A percentile compares a stretch with the other conserved stretches of the same genome.
Evolutionary conservation across 2,329 filamentous ascomycete genomes (phyloP).

Genomic region (Aspergillus sp.): DNA sequence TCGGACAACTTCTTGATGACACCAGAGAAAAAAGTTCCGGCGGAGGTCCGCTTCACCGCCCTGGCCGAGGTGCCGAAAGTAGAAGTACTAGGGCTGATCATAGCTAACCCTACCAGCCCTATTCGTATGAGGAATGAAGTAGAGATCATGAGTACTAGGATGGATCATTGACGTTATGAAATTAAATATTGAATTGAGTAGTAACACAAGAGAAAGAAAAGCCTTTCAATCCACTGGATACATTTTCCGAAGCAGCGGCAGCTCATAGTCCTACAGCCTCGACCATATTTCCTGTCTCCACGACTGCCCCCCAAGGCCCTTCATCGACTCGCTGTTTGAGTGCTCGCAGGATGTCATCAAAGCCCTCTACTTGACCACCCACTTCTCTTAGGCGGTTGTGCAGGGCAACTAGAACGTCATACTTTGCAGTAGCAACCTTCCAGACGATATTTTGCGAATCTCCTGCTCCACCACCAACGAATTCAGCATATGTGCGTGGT

Average conservation of each 20-base stretch:
- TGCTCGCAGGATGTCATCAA: constrained; percentile 37
- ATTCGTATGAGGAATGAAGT: neutral
- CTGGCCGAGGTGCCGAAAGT: constrained; percentile 1
- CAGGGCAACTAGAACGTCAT: constrained; percentile 51
- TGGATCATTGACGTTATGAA: too few species aligned
- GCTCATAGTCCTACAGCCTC: constrained; percentile 30
- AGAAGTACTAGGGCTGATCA: too few species aligned
- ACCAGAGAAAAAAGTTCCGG: constrained; percentile 14
- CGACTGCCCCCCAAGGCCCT: constrained; percentile 35
- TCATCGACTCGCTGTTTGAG: constrained; percentile 37
- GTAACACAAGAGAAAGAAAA: too few species aligned
- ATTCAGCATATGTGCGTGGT: constrained; percentile 52
- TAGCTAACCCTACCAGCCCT: neutral
- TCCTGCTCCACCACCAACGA: constrained; percentile 53
- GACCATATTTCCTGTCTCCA: constrained; percentile 27
- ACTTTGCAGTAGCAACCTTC: constrained; percentile 54
- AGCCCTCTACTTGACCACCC: constrained; percentile 25
- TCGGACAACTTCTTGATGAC: neutral
- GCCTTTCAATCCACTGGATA: too few species aligned
- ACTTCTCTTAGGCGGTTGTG: constrained; percentile 38
- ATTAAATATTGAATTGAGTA: too few species aligned
- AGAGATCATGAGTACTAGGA: too few species aligned
- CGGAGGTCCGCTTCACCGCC: constrained; percentile 19
- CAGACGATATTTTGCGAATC: constrained; percentile 55
- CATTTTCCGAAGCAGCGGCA: neutral